Evolutionary conservation across 1,284 basidiomycete genomes (phyloP).

Genomic region (Tetrapyrgos nigripes): DNA sequence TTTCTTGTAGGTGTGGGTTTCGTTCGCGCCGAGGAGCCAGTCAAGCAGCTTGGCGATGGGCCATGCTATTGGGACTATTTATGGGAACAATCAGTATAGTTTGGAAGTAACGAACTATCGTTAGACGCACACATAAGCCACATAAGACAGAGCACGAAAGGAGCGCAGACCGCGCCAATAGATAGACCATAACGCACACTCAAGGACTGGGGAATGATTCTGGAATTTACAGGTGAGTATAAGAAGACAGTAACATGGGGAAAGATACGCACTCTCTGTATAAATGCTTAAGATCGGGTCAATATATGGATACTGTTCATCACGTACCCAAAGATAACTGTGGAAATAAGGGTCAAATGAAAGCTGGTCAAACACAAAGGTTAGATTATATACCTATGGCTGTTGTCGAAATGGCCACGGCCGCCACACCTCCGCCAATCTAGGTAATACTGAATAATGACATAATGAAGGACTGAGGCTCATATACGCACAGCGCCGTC

Average conservation of each 20-base stretch:
- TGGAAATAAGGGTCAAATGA: slow-evolving; percentile 7
- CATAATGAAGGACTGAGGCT: not conserved
- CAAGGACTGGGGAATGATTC: slow-evolving; percentile 88
- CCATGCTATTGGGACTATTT: slow-evolving; percentile 88
- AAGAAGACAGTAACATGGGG: not conserved
- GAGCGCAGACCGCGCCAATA: slow-evolving; percentile 88
- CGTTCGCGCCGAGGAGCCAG: slow-evolving; percentile 73
- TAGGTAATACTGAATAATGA: slow-evolving; percentile 26
- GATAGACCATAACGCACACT: slow-evolving; percentile 91
- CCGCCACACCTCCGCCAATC: slow-evolving; percentile 86
- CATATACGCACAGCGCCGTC: slow-evolving; percentile 76
- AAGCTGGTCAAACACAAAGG: not conserved
- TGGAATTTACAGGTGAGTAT: slow-evolving; percentile 29
- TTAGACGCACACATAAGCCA: slow-evolving; percentile 67
- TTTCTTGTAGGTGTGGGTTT: slow-evolving; percentile 87
- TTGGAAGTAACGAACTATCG: not conserved
- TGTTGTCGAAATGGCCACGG: slow-evolving; percentile 84
- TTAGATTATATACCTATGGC: slow-evolving; percentile 70
- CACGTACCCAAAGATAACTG: slow-evolving; percentile 83
- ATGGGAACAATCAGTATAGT: slow-evolving; percentile 5
- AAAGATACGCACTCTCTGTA: slow-evolving; percentile 52
- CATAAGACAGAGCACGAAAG: slow-evolving; percentile 84
- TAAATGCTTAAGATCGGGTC: not conserved
- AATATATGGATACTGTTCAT: not conserved
- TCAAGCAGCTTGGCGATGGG: slow-evolving; percentile 91